phyloP scores from a whole-genome alignment of 192 early-diverging fungal species.

The Pilobolus umbonatus region DNA sequence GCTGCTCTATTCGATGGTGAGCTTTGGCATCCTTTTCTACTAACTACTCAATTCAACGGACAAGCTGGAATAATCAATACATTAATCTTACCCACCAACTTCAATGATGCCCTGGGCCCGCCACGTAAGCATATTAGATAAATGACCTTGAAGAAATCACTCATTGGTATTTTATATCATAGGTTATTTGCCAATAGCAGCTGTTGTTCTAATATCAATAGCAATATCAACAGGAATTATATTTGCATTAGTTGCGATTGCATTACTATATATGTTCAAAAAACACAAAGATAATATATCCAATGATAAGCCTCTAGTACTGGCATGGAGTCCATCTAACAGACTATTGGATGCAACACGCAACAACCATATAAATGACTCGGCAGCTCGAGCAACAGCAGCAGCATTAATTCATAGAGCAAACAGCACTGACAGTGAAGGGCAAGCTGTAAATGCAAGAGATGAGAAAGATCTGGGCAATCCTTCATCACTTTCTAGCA shows the following conservation, averaged over 20 bases:
- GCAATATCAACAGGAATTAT: conserved; percentile 62
- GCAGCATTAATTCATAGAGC: neutral
- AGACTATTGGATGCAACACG: neutral
- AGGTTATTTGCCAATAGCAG: conserved; percentile 42
- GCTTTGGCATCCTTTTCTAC: conserved; percentile 38
- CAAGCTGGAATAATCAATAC: conserved; percentile 15
- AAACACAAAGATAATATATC: conserved; percentile 6
- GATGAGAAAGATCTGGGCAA: no score
- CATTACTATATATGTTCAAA: conserved; percentile 42
- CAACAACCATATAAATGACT: neutral
- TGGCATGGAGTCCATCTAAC: conserved; percentile 1
- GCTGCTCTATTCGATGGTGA: conserved; percentile 48
- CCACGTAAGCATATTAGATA: conserved; percentile 16
- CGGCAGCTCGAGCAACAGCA: neutral
- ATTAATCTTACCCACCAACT: conserved; percentile 18
- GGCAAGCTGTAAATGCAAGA: no score
- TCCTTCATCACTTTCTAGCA: no score
- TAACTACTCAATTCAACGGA: conserved; percentile 33
- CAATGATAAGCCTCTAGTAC: neutral
- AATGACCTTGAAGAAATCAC: neutral
- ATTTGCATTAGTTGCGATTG: conserved; percentile 54
- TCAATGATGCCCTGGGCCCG: neutral
- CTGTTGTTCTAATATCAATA: conserved; percentile 65
- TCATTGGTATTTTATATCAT: neutral
- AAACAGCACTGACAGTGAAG: no score